Evolutionary conservation across 192 early-diverging fungal species (phyloP).

Genomic region (Backusella luteola): DNA sequence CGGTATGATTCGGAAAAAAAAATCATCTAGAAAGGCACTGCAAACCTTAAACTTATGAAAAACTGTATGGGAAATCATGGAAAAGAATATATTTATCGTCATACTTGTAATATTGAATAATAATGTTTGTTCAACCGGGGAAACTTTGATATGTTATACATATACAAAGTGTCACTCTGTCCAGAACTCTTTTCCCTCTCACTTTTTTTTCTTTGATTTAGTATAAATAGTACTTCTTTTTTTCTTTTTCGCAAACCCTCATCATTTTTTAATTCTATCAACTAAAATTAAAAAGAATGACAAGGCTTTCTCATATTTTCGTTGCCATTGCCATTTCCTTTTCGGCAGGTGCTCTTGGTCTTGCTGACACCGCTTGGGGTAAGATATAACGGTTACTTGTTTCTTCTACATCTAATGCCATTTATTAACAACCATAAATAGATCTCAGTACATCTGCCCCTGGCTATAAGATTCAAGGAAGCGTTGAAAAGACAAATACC

Average conservation of each 20-base stretch:
- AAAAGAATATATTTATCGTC: not conserved
- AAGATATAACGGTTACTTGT: not conserved
- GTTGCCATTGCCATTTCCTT: constrained; percentile 20
- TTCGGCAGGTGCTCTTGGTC: not conserved
- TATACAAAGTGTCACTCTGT: not conserved
- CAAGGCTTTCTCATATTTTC: constrained; percentile 12
- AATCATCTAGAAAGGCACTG: not conserved
- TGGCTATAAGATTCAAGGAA: constrained; percentile 22
- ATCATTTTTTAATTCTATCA: not conserved
- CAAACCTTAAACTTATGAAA: not conserved
- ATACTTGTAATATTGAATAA: not conserved
- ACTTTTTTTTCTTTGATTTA: not conserved
- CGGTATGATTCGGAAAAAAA: not conserved
- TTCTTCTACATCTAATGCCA: not conserved
- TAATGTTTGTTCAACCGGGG: not conserved
- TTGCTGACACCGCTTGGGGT: constrained; percentile 13
- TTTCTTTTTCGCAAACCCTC: not conserved
- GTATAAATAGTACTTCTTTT: not conserved
- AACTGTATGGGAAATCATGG: not conserved
- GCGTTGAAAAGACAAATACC: constrained; percentile 6
- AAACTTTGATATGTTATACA: not conserved
- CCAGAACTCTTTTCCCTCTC: not conserved
- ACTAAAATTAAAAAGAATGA: constrained; percentile 4
- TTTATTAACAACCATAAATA: not conserved
- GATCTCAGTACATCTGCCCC: constrained; percentile 6